Percentiles rank a stretch among this genome's conserved stretches.
These are phyloP conservation scores for Lactuca sativa DNA, from an alignment of 129 eudicot genomes.

Conservation along the genomic window DNA sequence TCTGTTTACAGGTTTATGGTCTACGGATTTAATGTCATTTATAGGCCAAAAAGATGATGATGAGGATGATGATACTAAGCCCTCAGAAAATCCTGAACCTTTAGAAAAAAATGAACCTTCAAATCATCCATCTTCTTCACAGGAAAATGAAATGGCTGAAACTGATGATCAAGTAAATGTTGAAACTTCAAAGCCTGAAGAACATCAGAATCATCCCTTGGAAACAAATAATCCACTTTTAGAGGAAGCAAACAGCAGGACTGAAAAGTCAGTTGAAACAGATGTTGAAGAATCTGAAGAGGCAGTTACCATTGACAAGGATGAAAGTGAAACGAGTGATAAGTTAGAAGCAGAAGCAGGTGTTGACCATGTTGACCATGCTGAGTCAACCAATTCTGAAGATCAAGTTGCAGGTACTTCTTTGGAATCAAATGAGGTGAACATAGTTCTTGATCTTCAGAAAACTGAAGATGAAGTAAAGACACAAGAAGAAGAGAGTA, in stretches of 20 bases:
- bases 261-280: slow-evolving; percentile 10
- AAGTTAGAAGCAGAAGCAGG: slow-evolving; percentile 24
- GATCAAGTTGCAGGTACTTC: slow-evolving; percentile 30
- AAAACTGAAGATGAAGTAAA: slow-evolving; percentile 40
- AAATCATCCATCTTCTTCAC: slow-evolving; percentile 27
- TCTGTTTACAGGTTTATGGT: slow-evolving; percentile 53
- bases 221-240: slow-evolving; percentile 13
- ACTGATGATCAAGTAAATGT: slow-evolving; percentile 31
- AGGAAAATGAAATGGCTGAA: slow-evolving; percentile 37
- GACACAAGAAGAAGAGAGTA: slow-evolving; percentile 36
- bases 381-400: slow-evolving; percentile 30
- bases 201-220: slow-evolving; percentile 13
- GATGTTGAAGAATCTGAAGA: slow-evolving; percentile 13
- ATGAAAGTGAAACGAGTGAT: slow-evolving; percentile 25
- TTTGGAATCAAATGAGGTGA: slow-evolving; percentile 17
- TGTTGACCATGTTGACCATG: slow-evolving; percentile 30
- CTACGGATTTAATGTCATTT: slow-evolving; percentile 59
- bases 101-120: slow-evolving; percentile 32
- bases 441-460: slow-evolving; percentile 7
- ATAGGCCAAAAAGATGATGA: slow-evolving; percentile 66
- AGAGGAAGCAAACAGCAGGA: slow-evolving; percentile 18
- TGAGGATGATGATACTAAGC: slow-evolving; percentile 47
- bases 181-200: slow-evolving; percentile 37
- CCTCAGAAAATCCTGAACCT: slow-evolving; percentile 30
- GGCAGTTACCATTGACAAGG: slow-evolving; percentile 11